Evolutionary conservation across 1,139 yeast genomes (phyloP), one percentile per base, ranked within the genome.

Genomic region (Sugiyamaella novakii): DNA sequence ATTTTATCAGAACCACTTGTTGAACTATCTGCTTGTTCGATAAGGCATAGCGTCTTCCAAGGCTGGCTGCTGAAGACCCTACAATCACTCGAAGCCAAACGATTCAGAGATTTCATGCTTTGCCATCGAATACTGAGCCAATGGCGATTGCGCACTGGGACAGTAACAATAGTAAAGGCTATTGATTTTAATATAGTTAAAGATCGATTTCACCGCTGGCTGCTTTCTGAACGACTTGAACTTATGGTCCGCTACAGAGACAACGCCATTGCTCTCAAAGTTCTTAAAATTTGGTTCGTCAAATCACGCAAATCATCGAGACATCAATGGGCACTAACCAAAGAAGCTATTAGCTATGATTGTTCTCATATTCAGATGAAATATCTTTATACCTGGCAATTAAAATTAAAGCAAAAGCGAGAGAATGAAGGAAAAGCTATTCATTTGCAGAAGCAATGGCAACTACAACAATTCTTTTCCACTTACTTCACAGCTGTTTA

Each of bases 71-170:
- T 49, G 21, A 44, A 43, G 31, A 50, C 58, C 7, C 42, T 36
- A 19, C 51, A 53, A 21, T 18, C 33, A 6, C 30, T 47, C 6
- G 63, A 57, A 37, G 54, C 61, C 8, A 52, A 43, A 3, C 35
- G 58, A 28, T 58, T 60, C 34, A 47, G 59, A 28, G 38, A 34
- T n/a, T 52, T 53, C 43, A 56, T 56, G 58, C 52, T 54, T 27
- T 39, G 33, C 14, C 43, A 46, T 14, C 33, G 47, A 24, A 37
- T 47, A 1, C 47, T 57, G 33, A 46, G 45, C 34, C 38, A 36
- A 2, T 60, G 64, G 63, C 46, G 52, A 22, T 29, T 53, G 6
- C 43, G 44, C 11, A 35, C 55, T n/a, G 42, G 54, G 11, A 31
- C 33, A 21, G 34, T 39, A 25, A 28, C 38, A 1, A 35, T 50